phyloP scores from a whole-genome alignment of 2,329 filamentous ascomycete genomes.

The Chaetomium sp. region DNA sequence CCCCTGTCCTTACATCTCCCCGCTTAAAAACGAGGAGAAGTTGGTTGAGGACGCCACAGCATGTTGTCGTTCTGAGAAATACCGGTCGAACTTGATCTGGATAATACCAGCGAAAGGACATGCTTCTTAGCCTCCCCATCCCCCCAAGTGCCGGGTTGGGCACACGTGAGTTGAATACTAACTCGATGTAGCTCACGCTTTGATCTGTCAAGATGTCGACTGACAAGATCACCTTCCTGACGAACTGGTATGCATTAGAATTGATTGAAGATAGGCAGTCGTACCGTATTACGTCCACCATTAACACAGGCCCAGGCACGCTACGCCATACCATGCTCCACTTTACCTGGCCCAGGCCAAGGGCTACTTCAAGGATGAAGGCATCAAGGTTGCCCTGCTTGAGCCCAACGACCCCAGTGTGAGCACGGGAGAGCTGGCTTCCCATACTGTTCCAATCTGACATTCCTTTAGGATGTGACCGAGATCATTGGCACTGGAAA shows the following conservation, averaged over 20 bases:
- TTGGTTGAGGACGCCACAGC: not conserved
- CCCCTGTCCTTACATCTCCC: constrained; percentile 37
- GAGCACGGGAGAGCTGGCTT: constrained; percentile 33
- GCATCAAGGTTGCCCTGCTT: constrained; percentile 74
- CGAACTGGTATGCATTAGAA: constrained; percentile 67
- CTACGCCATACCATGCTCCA: constrained; percentile 78
- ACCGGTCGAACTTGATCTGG: constrained; percentile 86
- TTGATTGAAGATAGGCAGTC: not conserved
- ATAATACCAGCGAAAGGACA: constrained; percentile 96
- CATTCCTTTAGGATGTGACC: constrained; percentile 64
- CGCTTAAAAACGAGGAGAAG: not conserved
- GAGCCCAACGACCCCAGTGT: constrained; percentile 78
- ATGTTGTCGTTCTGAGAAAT: constrained; percentile 66
- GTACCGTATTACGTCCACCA: not conserved
- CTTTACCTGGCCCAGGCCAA: constrained; percentile 76
- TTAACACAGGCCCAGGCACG: constrained; percentile 59
- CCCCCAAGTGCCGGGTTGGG: constrained; percentile 32
- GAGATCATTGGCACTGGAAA: constrained; percentile 78
- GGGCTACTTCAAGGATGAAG: constrained; percentile 74
- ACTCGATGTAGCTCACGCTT: constrained; percentile 49
- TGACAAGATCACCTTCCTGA: constrained; percentile 83
- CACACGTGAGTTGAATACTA: constrained; percentile 43
- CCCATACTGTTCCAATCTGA: constrained; percentile 22
- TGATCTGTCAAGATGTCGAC: constrained; percentile 67
- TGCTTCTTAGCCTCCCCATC: constrained; percentile 64